phyloP scores from a whole-genome alignment of 805 yeast species.

The Pichia cabralensis region DNA sequence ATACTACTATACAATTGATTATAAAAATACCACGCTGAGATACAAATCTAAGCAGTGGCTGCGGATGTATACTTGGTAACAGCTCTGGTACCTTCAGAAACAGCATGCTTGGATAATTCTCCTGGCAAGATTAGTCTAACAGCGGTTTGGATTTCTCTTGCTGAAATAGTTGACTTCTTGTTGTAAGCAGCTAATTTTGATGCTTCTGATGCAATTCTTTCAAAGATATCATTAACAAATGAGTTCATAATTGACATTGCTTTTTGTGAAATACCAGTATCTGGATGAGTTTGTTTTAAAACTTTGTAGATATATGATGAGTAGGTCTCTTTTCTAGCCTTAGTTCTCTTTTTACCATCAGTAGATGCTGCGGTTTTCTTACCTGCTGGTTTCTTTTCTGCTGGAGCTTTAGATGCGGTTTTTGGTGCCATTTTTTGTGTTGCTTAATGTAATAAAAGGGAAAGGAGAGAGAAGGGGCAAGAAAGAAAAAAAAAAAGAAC shows the following conservation, averaged over 20 bases:
- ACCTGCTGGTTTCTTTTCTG: slow-evolving; percentile 88
- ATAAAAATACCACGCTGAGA: neutral
- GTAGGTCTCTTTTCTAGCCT: slow-evolving; percentile 96
- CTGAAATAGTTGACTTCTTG: slow-evolving; percentile 95
- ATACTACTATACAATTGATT: too few relatives aligned
- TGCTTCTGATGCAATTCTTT: slow-evolving; percentile 96
- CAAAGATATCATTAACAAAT: slow-evolving; percentile 94
- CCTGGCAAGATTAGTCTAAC: slow-evolving; percentile 97
- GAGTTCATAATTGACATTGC: slow-evolving; percentile 99
- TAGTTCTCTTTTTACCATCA: slow-evolving; percentile 83
- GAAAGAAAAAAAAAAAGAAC: too few relatives aligned
- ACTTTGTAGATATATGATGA: slow-evolving; percentile 98
- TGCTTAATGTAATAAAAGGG: too few relatives aligned
- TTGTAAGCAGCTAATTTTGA: slow-evolving; percentile 98
- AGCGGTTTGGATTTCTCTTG: slow-evolving; percentile 98
- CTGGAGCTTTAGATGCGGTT: slow-evolving; percentile 92
- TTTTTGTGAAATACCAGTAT: slow-evolving; percentile 97
- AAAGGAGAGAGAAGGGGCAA: neutral
- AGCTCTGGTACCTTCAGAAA: slow-evolving; percentile 97
- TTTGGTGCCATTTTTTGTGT: slow-evolving; percentile 54
- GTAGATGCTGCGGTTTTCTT: slow-evolving; percentile 72
- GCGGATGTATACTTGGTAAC: slow-evolving; percentile 89
- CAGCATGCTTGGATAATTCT: slow-evolving; percentile 98
- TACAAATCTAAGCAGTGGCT: slow-evolving; percentile 25
- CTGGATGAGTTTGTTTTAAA: slow-evolving; percentile 98